Evolutionary conservation across 345 rosid species (phyloP), one percentile per base, ranked within the genome.

Genomic region (Hibiscus syriacus): DNA sequence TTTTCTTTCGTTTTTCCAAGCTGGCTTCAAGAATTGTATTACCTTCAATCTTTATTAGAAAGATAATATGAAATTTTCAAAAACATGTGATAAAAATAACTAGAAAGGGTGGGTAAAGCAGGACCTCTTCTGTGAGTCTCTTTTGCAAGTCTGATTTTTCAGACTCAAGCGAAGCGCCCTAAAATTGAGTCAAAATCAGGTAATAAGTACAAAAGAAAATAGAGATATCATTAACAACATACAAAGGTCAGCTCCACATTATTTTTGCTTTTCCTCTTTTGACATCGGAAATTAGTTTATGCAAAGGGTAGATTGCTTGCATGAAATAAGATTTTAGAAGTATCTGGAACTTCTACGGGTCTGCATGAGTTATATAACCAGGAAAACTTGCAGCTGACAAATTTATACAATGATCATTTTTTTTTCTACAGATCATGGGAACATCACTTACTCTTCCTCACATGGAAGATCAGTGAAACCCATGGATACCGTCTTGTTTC

Each of bases 81-180:
- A 49, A 69, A 68, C 20, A 43, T 34, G 54, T 59, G 20, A 41
- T 8, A 36, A 53, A 29, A 77, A 67, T 46, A 13, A 60, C 32
- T 36, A 64, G 43, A 45, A 58, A 56, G 22, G 39, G 16, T 55
- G 23, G 56, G 59, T 66, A 22, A 27, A 36, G 17, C n/a, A 43
- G 39, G 70, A 89, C 99, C 93, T 94, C 96, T 73, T 83, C 86
- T 55, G 73, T 66, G 41, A 91, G 77, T 86, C 70, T 87, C 64
- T 65, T 76, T 79, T 85, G 85, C 81, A 94, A 80, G 50, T 86
- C 88, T 49, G 46, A 29, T 79, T 85, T 94, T 64, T 78, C 48
- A 29, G 81, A 83, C 83, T 89, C 87, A 4, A 94, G 96, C 79
- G 74, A 84, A n/a, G n/a, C n/a, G n/a, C n/a, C 74, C 99, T 94